A percentile compares a stretch with the other conserved stretches of the same genome.
phyloP scores from a whole-genome alignment of 2,329 filamentous ascomycete species.

The Colletotrichum neosansevieriae region DNA sequence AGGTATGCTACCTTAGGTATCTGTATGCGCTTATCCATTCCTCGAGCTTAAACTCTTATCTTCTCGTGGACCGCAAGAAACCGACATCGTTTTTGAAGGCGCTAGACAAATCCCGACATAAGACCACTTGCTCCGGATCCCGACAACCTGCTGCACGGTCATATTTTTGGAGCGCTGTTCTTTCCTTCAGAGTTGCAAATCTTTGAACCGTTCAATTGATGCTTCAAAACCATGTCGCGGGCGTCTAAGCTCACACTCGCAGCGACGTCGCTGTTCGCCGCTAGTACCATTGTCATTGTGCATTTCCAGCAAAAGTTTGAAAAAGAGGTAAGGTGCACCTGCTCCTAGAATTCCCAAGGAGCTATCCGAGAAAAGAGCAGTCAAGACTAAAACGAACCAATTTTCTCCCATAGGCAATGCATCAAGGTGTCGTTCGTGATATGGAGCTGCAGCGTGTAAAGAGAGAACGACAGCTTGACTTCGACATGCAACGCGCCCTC shows the following conservation, averaged over 20 bases:
- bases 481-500: conserved; percentile 87
- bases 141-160: not conserved
- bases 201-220: not conserved
- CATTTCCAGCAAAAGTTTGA: conserved; percentile 91
- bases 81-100: not conserved
- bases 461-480: conserved; percentile 90
- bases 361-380: too few relatives aligned
- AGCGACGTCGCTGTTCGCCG: conserved; percentile 80
- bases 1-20: not conserved
- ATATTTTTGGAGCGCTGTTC: not conserved
- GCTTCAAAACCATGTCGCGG: conserved; percentile 76
- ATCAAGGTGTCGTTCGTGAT: conserved; percentile 91
- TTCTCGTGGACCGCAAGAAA: conserved; percentile 6
- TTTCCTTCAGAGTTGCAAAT: not conserved
- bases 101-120: conserved; percentile 20
- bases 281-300: conserved; percentile 83
- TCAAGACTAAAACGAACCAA: not conserved
- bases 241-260: conserved; percentile 88
- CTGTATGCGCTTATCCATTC: not conserved
- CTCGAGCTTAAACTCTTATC: not conserved
- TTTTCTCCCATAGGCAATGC: conserved; percentile 81
- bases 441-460: conserved; percentile 94
- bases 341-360: not conserved
- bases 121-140: not conserved
- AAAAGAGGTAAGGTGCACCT: conserved; percentile 39